phyloP scores from a whole-genome alignment of 768 basidiomycete genomes.

The Gloeopeniophorella convolvens region DNA sequence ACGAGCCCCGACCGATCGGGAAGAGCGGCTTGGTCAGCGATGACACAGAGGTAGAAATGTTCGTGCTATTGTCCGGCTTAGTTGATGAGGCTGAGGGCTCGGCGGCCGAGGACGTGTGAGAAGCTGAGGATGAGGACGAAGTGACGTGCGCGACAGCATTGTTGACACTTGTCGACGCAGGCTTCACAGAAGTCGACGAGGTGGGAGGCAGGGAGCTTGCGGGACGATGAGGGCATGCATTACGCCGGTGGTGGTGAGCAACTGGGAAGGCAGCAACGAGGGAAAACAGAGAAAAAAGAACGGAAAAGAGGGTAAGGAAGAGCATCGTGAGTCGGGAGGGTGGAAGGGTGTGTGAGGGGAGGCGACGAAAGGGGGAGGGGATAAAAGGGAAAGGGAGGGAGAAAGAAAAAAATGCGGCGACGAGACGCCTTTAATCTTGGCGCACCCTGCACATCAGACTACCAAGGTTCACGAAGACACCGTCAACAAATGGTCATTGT shows the following conservation, averaged over 20 bases:
- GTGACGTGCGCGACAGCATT: background rate
- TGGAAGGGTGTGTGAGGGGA: too few relatives aligned
- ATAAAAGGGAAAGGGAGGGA: too few relatives aligned
- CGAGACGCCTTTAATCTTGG: too few relatives aligned
- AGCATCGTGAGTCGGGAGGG: too few relatives aligned
- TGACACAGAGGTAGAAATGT: background rate
- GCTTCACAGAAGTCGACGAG: background rate
- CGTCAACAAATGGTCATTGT: too few relatives aligned
- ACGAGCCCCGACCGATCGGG: constrained; percentile 21
- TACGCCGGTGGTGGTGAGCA: background rate
- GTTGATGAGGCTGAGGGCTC: too few relatives aligned
- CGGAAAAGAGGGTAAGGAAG: background rate
- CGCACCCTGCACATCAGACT: too few relatives aligned
- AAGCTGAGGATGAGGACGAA: background rate
- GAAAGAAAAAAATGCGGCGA: too few relatives aligned
- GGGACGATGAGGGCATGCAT: background rate
- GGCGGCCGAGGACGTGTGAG: background rate
- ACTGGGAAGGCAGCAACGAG: background rate
- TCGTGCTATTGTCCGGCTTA: too few relatives aligned
- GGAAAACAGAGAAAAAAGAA: background rate
- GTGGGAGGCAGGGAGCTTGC: background rate
- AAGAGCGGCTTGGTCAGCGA: constrained; percentile 21
- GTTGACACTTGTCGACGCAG: background rate
- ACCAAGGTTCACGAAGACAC: too few relatives aligned
- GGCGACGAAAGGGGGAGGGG: too few relatives aligned